A percentile compares a stretch with the other conserved stretches of the same genome.
phyloP scores from a whole-genome alignment of 2,329 filamentous ascomycete species.

The Trichoderma gracile region DNA sequence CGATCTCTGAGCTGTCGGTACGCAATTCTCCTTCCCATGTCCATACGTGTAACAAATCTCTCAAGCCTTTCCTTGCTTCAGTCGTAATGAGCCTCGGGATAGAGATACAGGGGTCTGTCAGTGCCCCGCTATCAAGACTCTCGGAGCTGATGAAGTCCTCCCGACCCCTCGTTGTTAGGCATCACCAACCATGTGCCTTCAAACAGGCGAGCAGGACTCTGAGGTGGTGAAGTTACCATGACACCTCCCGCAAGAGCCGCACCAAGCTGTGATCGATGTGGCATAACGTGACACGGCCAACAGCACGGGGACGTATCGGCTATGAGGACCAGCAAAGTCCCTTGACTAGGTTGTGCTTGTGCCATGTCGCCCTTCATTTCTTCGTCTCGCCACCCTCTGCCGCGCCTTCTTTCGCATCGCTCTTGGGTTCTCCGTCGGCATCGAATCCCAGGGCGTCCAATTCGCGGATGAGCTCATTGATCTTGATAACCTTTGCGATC shows the following conservation, averaged over 20 bases:
- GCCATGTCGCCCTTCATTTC: constrained; percentile 29
- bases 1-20: background rate
- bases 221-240: background rate
- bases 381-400: constrained; percentile 29
- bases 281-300: background rate
- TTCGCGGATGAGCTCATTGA: constrained; percentile 88
- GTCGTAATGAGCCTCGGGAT: background rate
- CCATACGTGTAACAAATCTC: background rate
- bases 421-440: constrained; percentile 65
- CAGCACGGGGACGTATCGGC: background rate
- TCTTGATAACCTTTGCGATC: constrained; percentile 96
- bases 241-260: background rate
- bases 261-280: background rate
- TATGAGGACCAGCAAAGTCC: background rate
- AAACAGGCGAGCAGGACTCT: background rate
- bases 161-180: background rate
- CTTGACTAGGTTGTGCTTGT: background rate
- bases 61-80: background rate
- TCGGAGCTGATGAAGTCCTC: background rate
- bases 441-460: constrained; percentile 84
- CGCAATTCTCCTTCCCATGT: too few species aligned
- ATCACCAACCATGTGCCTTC: background rate
- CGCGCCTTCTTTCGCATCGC: constrained; percentile 25
- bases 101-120: constrained; percentile 9
- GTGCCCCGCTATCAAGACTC: constrained; percentile 3